Conservation (phyloP, 2,329 filamentous ascomycete genomes). For the Elsinoe arachidis region DNA sequence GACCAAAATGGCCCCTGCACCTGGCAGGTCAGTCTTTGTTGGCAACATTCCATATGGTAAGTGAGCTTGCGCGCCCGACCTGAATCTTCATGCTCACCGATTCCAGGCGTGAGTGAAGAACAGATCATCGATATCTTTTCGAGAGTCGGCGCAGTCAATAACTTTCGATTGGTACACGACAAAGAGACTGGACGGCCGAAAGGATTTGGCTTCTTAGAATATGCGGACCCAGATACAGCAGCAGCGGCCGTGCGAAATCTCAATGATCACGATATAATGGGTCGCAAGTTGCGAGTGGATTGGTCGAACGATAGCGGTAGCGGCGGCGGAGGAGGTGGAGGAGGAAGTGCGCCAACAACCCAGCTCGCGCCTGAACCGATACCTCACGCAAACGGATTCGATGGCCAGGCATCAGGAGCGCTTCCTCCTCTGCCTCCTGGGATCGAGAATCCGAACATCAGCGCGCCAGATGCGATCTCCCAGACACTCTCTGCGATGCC, state of each 20-base stretch:
- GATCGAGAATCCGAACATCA: slow-evolving; percentile 72
- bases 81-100: slow-evolving; percentile 4
- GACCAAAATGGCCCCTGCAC: slow-evolving; percentile 31
- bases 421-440: slow-evolving; percentile 78
- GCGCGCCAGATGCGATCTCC: slow-evolving; percentile 83
- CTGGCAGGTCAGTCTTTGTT: slow-evolving; percentile 72
- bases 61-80: slow-evolving; percentile 16
- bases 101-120: slow-evolving; percentile 80
- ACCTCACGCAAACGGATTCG: slow-evolving; percentile 32
- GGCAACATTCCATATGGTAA: slow-evolving; percentile 77
- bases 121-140: slow-evolving; percentile 92
- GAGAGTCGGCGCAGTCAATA: slow-evolving; percentile 79
- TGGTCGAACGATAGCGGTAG: slow-evolving; percentile 88
- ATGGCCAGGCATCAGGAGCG: slow-evolving; percentile 39
- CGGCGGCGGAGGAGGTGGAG: slow-evolving; percentile 32
- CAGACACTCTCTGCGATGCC: slow-evolving; percentile 80
- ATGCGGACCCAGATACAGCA: slow-evolving; percentile 83
- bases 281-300: slow-evolving; percentile 86
- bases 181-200: slow-evolving; percentile 90
- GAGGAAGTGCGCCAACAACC: slow-evolving; percentile 20
- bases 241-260: slow-evolving; percentile 91
- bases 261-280: slow-evolving; percentile 93
- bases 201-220: slow-evolving; percentile 94
- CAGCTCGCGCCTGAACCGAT: slow-evolving; percentile 14
- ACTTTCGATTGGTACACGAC: slow-evolving; percentile 90